A percentile compares a stretch with the other conserved stretches of the same genome.
Conservation (phyloP, 352 stramenopile genomes). For the Pythium phragmitis region DNA sequence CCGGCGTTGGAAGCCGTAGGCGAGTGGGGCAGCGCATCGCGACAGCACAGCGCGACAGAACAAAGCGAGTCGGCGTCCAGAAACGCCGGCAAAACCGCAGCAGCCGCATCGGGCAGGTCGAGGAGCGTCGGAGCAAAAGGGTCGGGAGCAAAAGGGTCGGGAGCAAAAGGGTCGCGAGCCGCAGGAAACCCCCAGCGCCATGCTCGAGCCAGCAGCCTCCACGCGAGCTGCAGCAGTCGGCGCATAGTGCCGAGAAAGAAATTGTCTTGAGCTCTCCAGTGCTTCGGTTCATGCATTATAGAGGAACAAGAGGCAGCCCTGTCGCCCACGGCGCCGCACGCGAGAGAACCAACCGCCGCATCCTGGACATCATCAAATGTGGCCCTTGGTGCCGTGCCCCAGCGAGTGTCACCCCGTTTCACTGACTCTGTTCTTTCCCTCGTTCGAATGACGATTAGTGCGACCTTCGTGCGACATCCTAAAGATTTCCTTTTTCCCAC, state of each 20-base stretch:
- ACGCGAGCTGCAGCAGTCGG: neutral
- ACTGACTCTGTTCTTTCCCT: too few relatives aligned
- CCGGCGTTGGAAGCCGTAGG: neutral
- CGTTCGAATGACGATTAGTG: neutral
- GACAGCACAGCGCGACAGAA: neutral
- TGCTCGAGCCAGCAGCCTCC: neutral
- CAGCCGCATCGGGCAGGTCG: neutral
- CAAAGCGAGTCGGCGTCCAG: neutral
- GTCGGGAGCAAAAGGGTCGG: neutral
- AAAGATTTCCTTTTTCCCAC: neutral
- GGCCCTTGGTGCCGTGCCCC: too few relatives aligned
- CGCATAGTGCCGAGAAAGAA: neutral
- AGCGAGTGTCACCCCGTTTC: too few relatives aligned
- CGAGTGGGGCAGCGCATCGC: neutral
- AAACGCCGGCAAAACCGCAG: neutral
- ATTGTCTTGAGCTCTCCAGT: too few relatives aligned
- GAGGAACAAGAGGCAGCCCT: too few relatives aligned
- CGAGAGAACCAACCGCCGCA: too few relatives aligned
- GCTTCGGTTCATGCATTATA: too few relatives aligned
- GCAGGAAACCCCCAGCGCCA: neutral
- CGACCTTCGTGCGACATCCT: slow-evolving; percentile 11
- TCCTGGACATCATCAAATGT: too few relatives aligned
- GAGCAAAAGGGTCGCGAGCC: neutral
- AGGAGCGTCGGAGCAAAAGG: neutral
- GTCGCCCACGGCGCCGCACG: too few relatives aligned